Conservation (phyloP, 2,329 filamentous ascomycete genomes). For the Tolypocladium cylindrosporum region DNA sequence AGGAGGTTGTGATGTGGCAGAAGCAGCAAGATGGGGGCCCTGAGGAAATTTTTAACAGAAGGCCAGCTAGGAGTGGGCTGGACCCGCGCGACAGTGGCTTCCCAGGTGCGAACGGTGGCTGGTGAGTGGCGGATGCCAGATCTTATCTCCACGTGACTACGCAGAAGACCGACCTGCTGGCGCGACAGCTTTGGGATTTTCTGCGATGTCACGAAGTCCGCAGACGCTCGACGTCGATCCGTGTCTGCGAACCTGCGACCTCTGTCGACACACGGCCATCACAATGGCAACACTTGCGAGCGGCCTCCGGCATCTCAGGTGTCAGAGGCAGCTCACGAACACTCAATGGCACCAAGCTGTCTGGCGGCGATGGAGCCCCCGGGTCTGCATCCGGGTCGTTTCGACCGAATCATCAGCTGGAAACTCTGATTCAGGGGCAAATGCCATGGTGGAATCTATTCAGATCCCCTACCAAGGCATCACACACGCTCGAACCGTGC, state of each 20-base stretch:
- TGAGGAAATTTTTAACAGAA: conserved; percentile 22
- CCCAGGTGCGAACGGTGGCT: conserved; percentile 9
- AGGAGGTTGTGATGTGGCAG: conserved; percentile 9
- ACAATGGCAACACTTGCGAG: conserved; percentile 25
- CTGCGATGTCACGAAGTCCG: neutral
- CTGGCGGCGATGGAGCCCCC: conserved; percentile 12
- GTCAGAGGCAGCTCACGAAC: conserved; percentile 18
- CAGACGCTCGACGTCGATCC: conserved; percentile 5
- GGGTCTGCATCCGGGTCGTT: conserved; percentile 15
- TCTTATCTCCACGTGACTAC: conserved; percentile 14
- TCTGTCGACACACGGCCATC: conserved; percentile 12
- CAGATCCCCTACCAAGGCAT: conserved; percentile 20
- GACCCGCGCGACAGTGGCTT: conserved; percentile 19
- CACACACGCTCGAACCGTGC: conserved; percentile 61
- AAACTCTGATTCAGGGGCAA: conserved; percentile 6
- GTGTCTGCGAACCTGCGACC: conserved; percentile 11
- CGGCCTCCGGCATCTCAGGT: conserved; percentile 25
- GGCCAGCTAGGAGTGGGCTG: conserved; percentile 14
- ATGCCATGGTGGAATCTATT: conserved; percentile 11
- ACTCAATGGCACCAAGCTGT: conserved; percentile 18
- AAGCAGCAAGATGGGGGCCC: conserved; percentile 6
- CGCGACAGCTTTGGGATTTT: neutral
- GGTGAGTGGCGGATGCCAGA: conserved; percentile 5
- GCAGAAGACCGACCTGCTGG: neutral
- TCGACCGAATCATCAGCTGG: conserved; percentile 9